Evolutionary conservation across 1,139 yeast species (phyloP).

Genomic region (Meyerozyma carpophila): DNA sequence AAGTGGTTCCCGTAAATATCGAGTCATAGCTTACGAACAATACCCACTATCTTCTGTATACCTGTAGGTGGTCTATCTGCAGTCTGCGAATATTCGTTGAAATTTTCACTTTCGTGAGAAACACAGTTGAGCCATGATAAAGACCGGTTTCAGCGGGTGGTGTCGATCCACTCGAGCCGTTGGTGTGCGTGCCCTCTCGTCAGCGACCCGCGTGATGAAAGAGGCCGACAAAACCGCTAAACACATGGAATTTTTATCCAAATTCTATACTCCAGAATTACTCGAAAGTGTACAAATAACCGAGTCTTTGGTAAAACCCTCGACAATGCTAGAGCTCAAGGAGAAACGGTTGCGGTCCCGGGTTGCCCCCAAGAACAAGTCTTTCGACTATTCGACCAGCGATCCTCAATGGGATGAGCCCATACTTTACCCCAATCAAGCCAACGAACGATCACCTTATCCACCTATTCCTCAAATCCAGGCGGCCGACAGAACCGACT

Average conservation of each 20-base stretch:
- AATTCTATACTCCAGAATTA: constrained; percentile 72
- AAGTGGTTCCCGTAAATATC: not conserved
- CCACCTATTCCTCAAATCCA: constrained; percentile 38
- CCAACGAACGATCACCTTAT: constrained; percentile 33
- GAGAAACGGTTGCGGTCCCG: constrained; percentile 25
- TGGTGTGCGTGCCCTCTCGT: not conserved
- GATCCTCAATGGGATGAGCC: constrained; percentile 48
- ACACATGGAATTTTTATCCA: constrained; percentile 57
- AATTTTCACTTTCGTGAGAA: not conserved
- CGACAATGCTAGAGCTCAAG: constrained; percentile 30
- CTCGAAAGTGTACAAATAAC: constrained; percentile 78
- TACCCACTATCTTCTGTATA: no score
- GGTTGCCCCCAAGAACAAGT: constrained; percentile 24
- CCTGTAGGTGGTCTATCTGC: no score
- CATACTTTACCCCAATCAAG: constrained; percentile 42
- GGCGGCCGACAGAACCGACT: constrained; percentile 38
- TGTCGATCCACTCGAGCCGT: not conserved
- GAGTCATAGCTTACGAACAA: not conserved
- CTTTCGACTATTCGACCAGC: constrained; percentile 25
- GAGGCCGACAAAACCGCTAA: constrained; percentile 17
- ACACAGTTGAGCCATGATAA: constrained; percentile 1
- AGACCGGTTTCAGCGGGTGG: constrained; percentile 1
- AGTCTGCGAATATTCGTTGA: not conserved
- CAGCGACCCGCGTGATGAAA: not conserved
- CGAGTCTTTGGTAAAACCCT: constrained; percentile 67